Evolutionary conservation across 2,329 filamentous ascomycete genomes (phyloP), one percentile per base, ranked within the genome.

Genomic region (Xylaria sp.): DNA sequence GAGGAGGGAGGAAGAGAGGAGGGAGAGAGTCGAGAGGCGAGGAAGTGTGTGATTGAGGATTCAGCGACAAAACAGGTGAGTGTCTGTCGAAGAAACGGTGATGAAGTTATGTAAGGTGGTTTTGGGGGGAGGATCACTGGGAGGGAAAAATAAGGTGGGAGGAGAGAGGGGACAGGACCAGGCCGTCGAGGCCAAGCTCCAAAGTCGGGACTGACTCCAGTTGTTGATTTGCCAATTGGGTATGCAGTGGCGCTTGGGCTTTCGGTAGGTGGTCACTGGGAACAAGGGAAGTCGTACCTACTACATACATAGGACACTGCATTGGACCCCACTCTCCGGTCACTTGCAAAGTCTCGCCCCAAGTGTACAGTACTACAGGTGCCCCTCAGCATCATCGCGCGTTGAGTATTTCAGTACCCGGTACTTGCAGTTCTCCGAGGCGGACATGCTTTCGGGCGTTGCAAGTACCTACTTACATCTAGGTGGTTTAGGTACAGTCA

Each of bases 151-250:
- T 55, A 65, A 68, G 56, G 65, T 69, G 70, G 69, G 59, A 65
- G 69, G 27, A 36, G 64, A 56, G 67, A 67, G 67, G 69, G 68
- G 61, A 64, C 51, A 57, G 48, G 58, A 55, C 61, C 24, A 42
- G 62, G 53, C 54, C 36, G 53, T 64, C 54, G 19, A 64, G 32
- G 69, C 69, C 66, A 69, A 64, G 64, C 66, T 65, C 69, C 61
- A 71, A 68, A 65, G 56, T 57, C 63, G 69, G 64, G 63, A 69
- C 67, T 55, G 61, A 39, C 60, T 64, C 51, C 45, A 69, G 64
- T 55, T 67, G 56, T 69, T 71, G 69, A 71, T 71, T 71, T 71
- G 67, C 69, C 69, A 69, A 71, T 71, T 64, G 63, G 57, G 27
- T 27, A 64, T 64, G 66, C 66, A 59, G 61, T 60, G 60, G 68